phyloP scores from a whole-genome alignment of 2,329 filamentous ascomycete species.

The Berkeleyomyces basicola region DNA sequence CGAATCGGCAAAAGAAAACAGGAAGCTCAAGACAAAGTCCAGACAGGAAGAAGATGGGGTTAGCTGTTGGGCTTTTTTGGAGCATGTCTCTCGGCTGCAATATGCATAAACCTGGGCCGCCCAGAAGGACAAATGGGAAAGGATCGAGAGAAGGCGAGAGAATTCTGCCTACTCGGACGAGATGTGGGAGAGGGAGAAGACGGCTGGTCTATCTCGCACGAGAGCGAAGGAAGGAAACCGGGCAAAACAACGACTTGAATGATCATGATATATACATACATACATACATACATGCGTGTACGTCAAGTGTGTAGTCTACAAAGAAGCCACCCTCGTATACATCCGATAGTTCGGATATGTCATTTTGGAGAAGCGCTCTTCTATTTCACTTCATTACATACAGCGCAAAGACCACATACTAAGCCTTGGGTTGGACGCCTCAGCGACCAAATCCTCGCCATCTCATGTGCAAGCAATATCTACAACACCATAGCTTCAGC shows the following conservation, averaged over 20 bases:
- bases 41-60: background rate
- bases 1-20: background rate
- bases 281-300: too few relatives aligned
- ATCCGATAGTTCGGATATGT: background rate
- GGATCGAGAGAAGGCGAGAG: background rate
- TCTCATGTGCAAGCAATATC: background rate
- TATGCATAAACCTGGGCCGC: constrained; percentile 1
- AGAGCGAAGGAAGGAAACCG: background rate
- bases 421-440: background rate
- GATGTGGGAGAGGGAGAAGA: background rate
- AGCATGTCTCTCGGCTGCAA: background rate
- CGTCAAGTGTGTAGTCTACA: background rate
- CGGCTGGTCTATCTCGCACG: background rate
- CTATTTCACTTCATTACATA: background rate
- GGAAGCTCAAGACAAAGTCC: background rate
- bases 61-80: background rate
- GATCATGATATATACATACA: background rate
- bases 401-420: background rate
- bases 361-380: background rate
- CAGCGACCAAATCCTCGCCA: background rate
- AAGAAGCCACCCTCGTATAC: background rate
- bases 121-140: background rate
- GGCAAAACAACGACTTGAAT: background rate
- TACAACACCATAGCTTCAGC: background rate
- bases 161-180: background rate